These are phyloP conservation scores for Grigorovia yakushimaensis DNA, from an alignment of 805 yeast genomes.

Conservation along the genomic window DNA sequence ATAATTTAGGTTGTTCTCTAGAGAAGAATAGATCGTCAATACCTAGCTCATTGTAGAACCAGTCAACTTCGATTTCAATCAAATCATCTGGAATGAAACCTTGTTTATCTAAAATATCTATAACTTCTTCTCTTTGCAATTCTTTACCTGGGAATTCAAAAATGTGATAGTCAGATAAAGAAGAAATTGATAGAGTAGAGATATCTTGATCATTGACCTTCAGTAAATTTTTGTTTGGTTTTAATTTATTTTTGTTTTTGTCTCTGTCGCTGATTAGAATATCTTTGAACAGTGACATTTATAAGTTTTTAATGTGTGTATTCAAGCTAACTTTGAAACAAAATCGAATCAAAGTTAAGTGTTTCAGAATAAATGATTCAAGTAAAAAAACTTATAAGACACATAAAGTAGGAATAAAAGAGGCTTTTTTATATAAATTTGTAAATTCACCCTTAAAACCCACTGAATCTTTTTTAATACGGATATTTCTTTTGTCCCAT, in stretches of 20 bases:
- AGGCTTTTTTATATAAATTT: no score
- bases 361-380: no score
- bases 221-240: background rate
- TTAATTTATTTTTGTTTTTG: background rate
- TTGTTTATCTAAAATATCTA: slow-evolving; percentile 67
- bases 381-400: no score
- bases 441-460: no score
- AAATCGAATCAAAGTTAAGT: no score
- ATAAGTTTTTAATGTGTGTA: background rate
- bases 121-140: slow-evolving; percentile 69
- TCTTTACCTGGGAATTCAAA: slow-evolving; percentile 72
- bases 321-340: no score
- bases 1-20: slow-evolving; percentile 67
- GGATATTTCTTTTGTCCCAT: no score
- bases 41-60: slow-evolving; percentile 84
- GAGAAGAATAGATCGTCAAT: slow-evolving; percentile 91
- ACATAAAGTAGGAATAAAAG: no score
- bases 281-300: background rate
- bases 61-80: slow-evolving; percentile 75
- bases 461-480: no score
- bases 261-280: background rate
- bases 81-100: slow-evolving; percentile 86
- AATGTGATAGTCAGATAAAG: slow-evolving; percentile 58
- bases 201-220: slow-evolving; percentile 20
- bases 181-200: slow-evolving; percentile 33